A percentile compares a stretch with the other conserved stretches of the same genome.
Conservation (phyloP, 2,329 filamentous ascomycete genomes). For the Aureobasidium namibiae region DNA sequence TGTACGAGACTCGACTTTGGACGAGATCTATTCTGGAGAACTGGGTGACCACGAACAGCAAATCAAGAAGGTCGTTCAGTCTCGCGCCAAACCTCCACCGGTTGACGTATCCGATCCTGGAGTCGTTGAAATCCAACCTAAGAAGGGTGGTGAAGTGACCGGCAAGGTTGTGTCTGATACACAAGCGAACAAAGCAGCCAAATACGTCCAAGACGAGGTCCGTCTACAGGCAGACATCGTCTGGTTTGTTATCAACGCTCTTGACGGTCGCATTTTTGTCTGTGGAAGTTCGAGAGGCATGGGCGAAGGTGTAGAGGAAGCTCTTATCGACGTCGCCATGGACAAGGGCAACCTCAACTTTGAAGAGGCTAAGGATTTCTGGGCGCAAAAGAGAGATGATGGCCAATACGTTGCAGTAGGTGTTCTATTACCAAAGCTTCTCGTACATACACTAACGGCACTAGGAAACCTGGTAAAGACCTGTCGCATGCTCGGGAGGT, state of each 20-base stretch:
- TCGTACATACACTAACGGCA: background rate
- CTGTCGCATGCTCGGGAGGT: background rate
- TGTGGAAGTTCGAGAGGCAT: constrained; percentile 94
- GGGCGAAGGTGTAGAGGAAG: constrained; percentile 90
- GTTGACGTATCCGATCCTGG: constrained; percentile 22
- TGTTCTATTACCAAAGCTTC: background rate
- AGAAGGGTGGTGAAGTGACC: constrained; percentile 58
- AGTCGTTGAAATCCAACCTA: constrained; percentile 17
- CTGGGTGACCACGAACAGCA: constrained; percentile 77
- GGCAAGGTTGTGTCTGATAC: constrained; percentile 63
- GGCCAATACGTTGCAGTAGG: constrained; percentile 79
- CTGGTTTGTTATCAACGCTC: constrained; percentile 92
- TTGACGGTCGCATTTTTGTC: constrained; percentile 95
- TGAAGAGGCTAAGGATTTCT: constrained; percentile 79
- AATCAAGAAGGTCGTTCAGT: constrained; percentile 44
- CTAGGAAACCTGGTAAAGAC: constrained; percentile 10
- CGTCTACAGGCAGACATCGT: constrained; percentile 87
- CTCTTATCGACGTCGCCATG: constrained; percentile 85
- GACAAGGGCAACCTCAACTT: constrained; percentile 77
- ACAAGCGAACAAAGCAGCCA: constrained; percentile 56
- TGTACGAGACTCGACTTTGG: constrained; percentile 84
- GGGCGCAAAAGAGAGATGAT: constrained; percentile 82
- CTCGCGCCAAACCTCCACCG: constrained; percentile 25
- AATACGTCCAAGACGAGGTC: constrained; percentile 96
- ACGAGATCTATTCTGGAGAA: constrained; percentile 94